Evolutionary conservation across 148 eudicot species (phyloP).

Genomic region (Diospyros kaki): DNA sequence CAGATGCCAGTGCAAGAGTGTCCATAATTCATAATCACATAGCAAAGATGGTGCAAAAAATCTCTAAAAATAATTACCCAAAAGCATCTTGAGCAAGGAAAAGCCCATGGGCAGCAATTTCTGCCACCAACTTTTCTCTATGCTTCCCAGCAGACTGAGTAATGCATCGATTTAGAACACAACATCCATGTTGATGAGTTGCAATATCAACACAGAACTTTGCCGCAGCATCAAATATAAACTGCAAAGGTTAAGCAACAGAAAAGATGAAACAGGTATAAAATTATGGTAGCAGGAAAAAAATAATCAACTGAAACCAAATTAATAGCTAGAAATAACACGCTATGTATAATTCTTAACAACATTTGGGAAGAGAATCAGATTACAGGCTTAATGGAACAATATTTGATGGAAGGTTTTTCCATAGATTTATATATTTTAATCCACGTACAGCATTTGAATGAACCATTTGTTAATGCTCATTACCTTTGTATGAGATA

Average conservation of each 20-base stretch:
- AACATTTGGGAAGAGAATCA: background rate
- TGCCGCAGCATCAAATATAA: slow-evolving; percentile 63
- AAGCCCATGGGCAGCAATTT: slow-evolving; percentile 42
- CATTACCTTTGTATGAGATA: background rate
- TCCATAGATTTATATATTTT: background rate
- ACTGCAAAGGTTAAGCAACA: slow-evolving; percentile 28
- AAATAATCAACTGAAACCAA: too few species aligned
- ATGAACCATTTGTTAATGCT: background rate
- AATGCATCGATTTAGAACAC: slow-evolving; percentile 67
- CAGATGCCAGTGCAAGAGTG: background rate
- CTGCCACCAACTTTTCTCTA: slow-evolving; percentile 43
- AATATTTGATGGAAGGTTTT: background rate
- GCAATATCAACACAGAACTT: slow-evolving; percentile 61
- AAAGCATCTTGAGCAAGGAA: slow-evolving; percentile 64
- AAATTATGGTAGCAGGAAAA: background rate
- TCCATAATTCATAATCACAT: background rate
- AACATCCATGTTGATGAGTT: slow-evolving; percentile 69
- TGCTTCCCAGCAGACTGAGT: slow-evolving; percentile 44
- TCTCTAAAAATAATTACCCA: slow-evolving; percentile 42
- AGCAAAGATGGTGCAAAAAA: background rate
- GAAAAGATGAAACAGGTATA: background rate
- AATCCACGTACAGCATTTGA: background rate
- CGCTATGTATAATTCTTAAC: background rate
- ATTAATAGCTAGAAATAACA: background rate
- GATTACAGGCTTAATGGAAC: background rate